A percentile compares a stretch with the other conserved stretches of the same genome.
Evolutionary conservation across 768 basidiomycete genomes (phyloP).

Genomic region (Strobilomyces dryophilus): DNA sequence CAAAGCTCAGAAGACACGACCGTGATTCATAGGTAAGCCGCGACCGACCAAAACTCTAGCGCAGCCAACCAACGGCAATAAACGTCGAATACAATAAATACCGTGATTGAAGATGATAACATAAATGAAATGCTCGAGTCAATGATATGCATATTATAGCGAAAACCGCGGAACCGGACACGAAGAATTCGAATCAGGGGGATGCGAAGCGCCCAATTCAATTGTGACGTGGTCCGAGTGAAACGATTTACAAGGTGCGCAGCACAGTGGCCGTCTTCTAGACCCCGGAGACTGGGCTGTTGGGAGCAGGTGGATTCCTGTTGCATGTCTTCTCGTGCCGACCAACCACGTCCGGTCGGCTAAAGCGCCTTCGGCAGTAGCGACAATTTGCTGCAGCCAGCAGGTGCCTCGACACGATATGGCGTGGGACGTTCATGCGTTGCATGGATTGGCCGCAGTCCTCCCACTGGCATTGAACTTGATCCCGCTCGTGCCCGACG

Average conservation of each 20-base stretch:
- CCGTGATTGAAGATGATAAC: slow-evolving; percentile 7
- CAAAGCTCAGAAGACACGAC: neutral
- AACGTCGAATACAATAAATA: slow-evolving; percentile 1
- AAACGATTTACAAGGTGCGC: neutral
- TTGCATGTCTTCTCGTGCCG: slow-evolving; percentile 25
- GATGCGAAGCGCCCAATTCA: neutral
- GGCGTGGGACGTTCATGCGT: slow-evolving; percentile 29
- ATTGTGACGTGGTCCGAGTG: neutral
- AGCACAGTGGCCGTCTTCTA: neutral
- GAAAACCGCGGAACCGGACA: slow-evolving; percentile 4
- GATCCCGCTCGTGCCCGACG: slow-evolving; percentile 26
- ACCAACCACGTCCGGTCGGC: slow-evolving; percentile 26
- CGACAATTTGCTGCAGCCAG: slow-evolving; percentile 22
- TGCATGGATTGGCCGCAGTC: slow-evolving; percentile 21
- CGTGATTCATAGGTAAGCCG: neutral
- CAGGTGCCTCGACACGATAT: slow-evolving; percentile 27
- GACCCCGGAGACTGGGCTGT: neutral
- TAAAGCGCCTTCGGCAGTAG: slow-evolving; percentile 20
- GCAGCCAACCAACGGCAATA: neutral
- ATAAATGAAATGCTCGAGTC: slow-evolving; percentile 7
- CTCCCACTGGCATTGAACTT: slow-evolving; percentile 23
- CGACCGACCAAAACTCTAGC: neutral
- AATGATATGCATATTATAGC: slow-evolving; percentile 7
- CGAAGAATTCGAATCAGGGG: neutral
- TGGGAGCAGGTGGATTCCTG: neutral